Conservation (phyloP, 129 eudicot genomes). For the Saposhnikovia divaricata region DNA sequence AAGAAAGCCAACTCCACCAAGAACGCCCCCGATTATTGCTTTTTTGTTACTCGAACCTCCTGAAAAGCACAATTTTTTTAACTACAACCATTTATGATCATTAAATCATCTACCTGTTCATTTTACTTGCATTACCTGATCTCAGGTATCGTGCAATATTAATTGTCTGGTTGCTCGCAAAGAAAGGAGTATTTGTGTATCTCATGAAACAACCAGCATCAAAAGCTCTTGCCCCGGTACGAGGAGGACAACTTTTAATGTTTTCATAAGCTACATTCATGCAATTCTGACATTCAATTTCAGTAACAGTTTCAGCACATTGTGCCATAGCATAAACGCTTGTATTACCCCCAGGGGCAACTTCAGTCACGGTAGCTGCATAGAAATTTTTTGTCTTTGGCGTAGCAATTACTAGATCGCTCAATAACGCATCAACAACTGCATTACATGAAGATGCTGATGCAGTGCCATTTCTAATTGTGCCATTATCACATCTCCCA, state of each 20-base stretch:
- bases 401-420: conserved; percentile 26
- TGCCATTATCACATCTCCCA: conserved; percentile 20
- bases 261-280: conserved; percentile 25
- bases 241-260: conserved; percentile 31
- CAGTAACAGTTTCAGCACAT: conserved; percentile 29
- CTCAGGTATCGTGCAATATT: conserved; percentile 22
- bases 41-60: conserved; percentile 29
- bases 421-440: conserved; percentile 14
- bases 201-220: conserved; percentile 40
- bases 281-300: conserved; percentile 29
- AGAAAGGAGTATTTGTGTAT: conserved; percentile 21
- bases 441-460: conserved; percentile 12
- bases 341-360: conserved; percentile 4
- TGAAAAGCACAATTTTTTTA: not conserved
- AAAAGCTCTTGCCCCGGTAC: conserved; percentile 26
- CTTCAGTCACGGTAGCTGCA: conserved; percentile 24
- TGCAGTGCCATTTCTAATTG: conserved; percentile 11
- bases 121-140: conserved; percentile 12
- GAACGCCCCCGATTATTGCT: conserved; percentile 11
- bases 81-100: not conserved
- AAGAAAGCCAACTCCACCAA: conserved; percentile 33
- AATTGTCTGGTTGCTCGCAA: conserved; percentile 11
- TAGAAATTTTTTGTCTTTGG: conserved; percentile 28
- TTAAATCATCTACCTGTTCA: not conserved
- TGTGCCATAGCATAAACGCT: conserved; percentile 16